Evolutionary conservation across 495 filamentous ascomycete species (phyloP).

Genomic region (Hypoxylon trugodes): DNA sequence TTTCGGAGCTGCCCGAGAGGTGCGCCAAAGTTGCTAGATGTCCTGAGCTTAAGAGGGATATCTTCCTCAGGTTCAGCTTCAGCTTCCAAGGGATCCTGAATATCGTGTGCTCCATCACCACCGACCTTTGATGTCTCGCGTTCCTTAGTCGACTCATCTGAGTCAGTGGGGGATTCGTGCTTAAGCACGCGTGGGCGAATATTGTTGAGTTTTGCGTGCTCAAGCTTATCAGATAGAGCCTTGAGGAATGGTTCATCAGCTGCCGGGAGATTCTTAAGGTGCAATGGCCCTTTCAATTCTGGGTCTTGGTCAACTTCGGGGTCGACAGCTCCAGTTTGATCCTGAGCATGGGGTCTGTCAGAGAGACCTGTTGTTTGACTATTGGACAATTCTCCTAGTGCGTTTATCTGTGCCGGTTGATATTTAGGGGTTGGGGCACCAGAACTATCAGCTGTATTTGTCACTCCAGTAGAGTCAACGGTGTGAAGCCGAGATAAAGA

Average conservation of each 20-base stretch:
- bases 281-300: constrained; percentile 53
- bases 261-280: constrained; percentile 55
- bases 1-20: constrained; percentile 39
- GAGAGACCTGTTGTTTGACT: not conserved
- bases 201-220: constrained; percentile 48
- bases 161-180: constrained; percentile 8
- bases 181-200: constrained; percentile 51
- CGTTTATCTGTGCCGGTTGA: constrained; percentile 7
- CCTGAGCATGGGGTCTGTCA: no score
- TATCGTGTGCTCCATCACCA: constrained; percentile 24
- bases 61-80: constrained; percentile 55
- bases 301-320: constrained; percentile 49
- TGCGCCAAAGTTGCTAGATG: constrained; percentile 67
- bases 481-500: constrained; percentile 50
- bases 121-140: constrained; percentile 9
- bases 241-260: constrained; percentile 58
- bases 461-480: constrained; percentile 43
- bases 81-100: constrained; percentile 16
- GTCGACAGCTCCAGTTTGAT: no score
- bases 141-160: not conserved
- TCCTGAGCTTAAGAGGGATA: constrained; percentile 65
- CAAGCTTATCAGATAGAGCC: constrained; percentile 53
- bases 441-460: constrained; percentile 48
- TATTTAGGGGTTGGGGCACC: constrained; percentile 49
- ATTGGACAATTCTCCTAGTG: not conserved